A percentile compares a stretch with the other conserved stretches of the same genome.
Conservation (phyloP, 208 protist genomes). For the Balamuthia mandrillaris region DNA sequence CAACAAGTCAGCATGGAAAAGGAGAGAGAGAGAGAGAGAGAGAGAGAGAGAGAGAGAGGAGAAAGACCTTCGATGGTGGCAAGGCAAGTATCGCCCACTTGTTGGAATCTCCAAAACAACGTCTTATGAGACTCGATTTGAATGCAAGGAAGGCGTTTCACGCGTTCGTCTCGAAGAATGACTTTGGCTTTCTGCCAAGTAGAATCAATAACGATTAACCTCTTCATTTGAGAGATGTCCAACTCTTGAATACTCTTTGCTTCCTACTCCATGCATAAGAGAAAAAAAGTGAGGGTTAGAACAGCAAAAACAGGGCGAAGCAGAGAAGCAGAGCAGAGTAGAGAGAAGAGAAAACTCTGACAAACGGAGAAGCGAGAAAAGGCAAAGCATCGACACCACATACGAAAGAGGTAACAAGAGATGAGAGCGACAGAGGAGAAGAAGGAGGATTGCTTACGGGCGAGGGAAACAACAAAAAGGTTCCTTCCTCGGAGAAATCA, state of each 20-base stretch:
- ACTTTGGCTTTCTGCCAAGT: background rate
- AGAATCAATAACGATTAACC: background rate
- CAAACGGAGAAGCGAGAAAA: too few relatives aligned
- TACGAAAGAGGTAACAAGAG: background rate
- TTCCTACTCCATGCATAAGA: too few relatives aligned
- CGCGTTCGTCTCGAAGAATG: background rate
- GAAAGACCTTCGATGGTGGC: background rate
- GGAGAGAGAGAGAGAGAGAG: background rate
- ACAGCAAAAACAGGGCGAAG: too few relatives aligned
- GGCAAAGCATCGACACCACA: too few relatives aligned
- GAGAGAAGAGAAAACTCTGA: too few relatives aligned
- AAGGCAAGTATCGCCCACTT: background rate
- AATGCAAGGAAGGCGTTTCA: background rate
- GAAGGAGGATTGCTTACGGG: background rate
- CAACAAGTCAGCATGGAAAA: background rate
- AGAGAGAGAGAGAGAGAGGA: background rate
- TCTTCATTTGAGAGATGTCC: background rate
- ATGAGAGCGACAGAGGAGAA: background rate
- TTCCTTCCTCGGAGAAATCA: background rate
- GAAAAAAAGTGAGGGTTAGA: too few relatives aligned
- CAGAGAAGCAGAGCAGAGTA: too few relatives aligned
- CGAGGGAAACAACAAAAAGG: background rate
- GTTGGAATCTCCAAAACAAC: background rate
- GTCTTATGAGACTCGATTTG: background rate
- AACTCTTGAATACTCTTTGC: background rate